Evolutionary conservation across 2,329 filamentous ascomycete genomes (phyloP).

Genomic region (Fusarium siculi): DNA sequence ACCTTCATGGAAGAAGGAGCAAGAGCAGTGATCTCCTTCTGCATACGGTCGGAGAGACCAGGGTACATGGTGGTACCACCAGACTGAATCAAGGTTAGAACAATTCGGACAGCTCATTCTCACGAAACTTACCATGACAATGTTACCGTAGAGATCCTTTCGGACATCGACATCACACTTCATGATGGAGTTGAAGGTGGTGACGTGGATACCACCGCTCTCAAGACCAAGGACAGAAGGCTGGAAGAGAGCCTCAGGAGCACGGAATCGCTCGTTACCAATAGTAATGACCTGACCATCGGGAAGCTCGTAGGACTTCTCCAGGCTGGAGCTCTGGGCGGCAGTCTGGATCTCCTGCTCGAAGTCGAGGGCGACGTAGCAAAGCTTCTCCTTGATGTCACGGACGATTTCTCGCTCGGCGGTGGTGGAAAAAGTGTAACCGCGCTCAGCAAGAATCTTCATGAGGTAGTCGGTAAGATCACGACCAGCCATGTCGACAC

Average conservation of each 20-base stretch:
- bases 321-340: slow-evolving; percentile 96
- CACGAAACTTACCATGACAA: slow-evolving; percentile 90
- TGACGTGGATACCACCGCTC: slow-evolving; percentile 98
- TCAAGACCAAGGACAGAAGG: slow-evolving; percentile 98
- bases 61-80: slow-evolving; percentile 99
- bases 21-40: slow-evolving; percentile 99
- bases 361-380: slow-evolving; percentile 99
- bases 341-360: slow-evolving; percentile 99
- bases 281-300: slow-evolving; percentile 99
- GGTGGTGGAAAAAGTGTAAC: slow-evolving; percentile 99
- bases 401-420: slow-evolving; percentile 99
- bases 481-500: slow-evolving; percentile 99
- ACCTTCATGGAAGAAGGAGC: slow-evolving; percentile 99
- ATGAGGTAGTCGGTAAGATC: slow-evolving; percentile 99
- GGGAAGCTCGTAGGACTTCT: slow-evolving; percentile 99
- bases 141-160: slow-evolving; percentile 99
- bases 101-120: neutral
- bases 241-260: slow-evolving; percentile 99
- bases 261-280: slow-evolving; percentile 99
- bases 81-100: slow-evolving; percentile 71
- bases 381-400: slow-evolving; percentile 99
- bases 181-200: slow-evolving; percentile 99
- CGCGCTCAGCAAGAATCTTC: slow-evolving; percentile 99
- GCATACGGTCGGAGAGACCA: slow-evolving; percentile 99
- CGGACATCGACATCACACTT: slow-evolving; percentile 99